A percentile compares a stretch with the other conserved stretches of the same genome.
These are phyloP conservation scores for Parasitella parasitica DNA, from an alignment of 371 early-diverging fungal species.

Conservation along the genomic window DNA sequence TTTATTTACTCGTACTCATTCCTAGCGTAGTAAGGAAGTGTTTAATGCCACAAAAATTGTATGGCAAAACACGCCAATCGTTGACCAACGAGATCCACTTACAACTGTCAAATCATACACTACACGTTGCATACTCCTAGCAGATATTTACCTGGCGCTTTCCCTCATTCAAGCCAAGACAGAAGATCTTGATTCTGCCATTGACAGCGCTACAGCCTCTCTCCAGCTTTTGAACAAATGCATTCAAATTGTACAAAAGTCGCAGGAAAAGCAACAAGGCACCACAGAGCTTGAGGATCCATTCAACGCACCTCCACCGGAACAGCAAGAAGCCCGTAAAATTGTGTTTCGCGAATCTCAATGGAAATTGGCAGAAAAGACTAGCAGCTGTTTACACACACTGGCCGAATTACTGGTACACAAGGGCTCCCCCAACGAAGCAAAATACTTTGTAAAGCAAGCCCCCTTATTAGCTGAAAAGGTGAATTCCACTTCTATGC, in stretches of 20 bases:
- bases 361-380: conserved; percentile 45
- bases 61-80: conserved; percentile 7
- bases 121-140: conserved; percentile 8
- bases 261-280: background rate
- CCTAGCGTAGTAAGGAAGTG: conserved; percentile 1
- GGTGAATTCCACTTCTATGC: conserved; percentile 46
- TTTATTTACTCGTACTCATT: too few relatives aligned
- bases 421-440: conserved; percentile 69
- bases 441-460: conserved; percentile 66
- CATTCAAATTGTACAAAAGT: conserved; percentile 1
- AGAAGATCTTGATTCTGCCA: conserved; percentile 8
- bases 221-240: conserved; percentile 12
- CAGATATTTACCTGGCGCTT: conserved; percentile 6
- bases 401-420: conserved; percentile 54
- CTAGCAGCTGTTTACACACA: conserved; percentile 51
- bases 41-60: conserved; percentile 8
- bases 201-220: conserved; percentile 2
- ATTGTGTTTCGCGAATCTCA: conserved; percentile 35
- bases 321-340: background rate
- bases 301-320: background rate
- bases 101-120: conserved; percentile 4
- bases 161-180: conserved; percentile 3
- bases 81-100: background rate
- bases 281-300: conserved; percentile 3
- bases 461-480: conserved; percentile 56